These are phyloP conservation scores for Talaromyces funiculosus DNA, from an alignment of 2,329 filamentous ascomycete species.

Conservation along the genomic window DNA sequence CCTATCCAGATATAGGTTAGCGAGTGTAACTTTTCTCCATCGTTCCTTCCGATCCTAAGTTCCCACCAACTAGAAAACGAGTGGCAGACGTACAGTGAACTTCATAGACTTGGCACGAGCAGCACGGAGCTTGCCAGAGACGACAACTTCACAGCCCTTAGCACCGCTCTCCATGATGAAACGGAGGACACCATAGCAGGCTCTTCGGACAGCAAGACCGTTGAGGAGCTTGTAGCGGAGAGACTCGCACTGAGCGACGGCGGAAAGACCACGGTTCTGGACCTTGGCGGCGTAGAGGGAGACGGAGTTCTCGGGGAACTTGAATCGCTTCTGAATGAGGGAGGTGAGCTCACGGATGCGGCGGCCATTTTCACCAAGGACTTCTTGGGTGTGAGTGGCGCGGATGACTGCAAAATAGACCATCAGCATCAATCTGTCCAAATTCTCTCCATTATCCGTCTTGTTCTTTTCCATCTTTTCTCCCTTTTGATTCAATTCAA, in stretches of 20 bases:
- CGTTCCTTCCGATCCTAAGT: neutral
- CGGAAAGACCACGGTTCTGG: slow-evolving; percentile 99
- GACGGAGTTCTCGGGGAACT: slow-evolving; percentile 99
- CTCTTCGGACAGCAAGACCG: slow-evolving; percentile 95
- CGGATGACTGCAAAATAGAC: slow-evolving; percentile 66
- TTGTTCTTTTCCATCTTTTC: neutral
- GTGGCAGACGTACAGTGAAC: slow-evolving; percentile 75
- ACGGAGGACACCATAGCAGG: slow-evolving; percentile 99
- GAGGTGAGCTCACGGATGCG: slow-evolving; percentile 99
- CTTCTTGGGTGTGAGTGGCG: slow-evolving; percentile 99
- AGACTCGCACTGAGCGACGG: slow-evolving; percentile 99
- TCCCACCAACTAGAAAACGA: no score
- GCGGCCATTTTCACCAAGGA: slow-evolving; percentile 98
- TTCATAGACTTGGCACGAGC: slow-evolving; percentile 99
- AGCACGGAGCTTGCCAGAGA: slow-evolving; percentile 97
- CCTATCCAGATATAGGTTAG: slow-evolving; percentile 35
- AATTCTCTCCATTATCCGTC: neutral
- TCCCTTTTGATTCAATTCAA: slow-evolving; percentile 6
- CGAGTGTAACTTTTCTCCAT: neutral
- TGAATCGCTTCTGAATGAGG: slow-evolving; percentile 99
- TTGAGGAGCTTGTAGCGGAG: slow-evolving; percentile 99
- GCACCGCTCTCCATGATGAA: slow-evolving; percentile 99
- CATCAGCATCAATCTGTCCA: slow-evolving; percentile 26
- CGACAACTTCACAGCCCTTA: slow-evolving; percentile 99
- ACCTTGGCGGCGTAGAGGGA: slow-evolving; percentile 99